These are phyloP conservation scores for Trichoderma polysporum DNA, from an alignment of 2,329 filamentous ascomycete species.

Conservation along the genomic window DNA sequence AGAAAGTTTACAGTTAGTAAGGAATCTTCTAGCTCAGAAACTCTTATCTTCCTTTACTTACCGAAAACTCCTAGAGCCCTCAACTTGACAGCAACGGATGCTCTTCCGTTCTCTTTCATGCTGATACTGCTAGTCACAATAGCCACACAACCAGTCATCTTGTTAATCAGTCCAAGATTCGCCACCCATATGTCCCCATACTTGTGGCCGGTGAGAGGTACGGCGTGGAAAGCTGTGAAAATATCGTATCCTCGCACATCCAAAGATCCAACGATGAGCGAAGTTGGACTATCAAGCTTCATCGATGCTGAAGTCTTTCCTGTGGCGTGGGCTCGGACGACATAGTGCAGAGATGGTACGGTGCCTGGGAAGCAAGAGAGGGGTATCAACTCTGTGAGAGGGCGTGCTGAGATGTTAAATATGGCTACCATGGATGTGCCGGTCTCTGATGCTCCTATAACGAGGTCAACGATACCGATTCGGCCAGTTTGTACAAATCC, in stretches of 20 bases:
- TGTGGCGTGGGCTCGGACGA: slow-evolving; percentile 70
- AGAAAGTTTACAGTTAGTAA: background rate
- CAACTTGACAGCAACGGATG: slow-evolving; percentile 66
- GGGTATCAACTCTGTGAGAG: slow-evolving; percentile 67
- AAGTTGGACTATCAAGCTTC: slow-evolving; percentile 41
- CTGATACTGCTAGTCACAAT: slow-evolving; percentile 63
- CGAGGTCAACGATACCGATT: background rate
- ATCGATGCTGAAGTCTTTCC: slow-evolving; percentile 60
- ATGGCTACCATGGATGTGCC: slow-evolving; percentile 77
- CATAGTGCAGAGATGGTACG: slow-evolving; percentile 56
- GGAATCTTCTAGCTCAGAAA: background rate
- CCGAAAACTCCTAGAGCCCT: slow-evolving; percentile 79
- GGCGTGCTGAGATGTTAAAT: slow-evolving; percentile 72
- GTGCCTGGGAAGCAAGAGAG: slow-evolving; percentile 74
- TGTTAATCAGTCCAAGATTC: slow-evolving; percentile 74
- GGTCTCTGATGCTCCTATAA: slow-evolving; percentile 51
- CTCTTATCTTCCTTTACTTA: slow-evolving; percentile 30
- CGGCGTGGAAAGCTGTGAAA: slow-evolving; percentile 69
- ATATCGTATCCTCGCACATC: slow-evolving; percentile 74
- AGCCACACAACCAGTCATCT: slow-evolving; percentile 87
- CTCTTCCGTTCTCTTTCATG: slow-evolving; percentile 53
- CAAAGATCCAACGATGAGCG: slow-evolving; percentile 63
- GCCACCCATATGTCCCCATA: slow-evolving; percentile 53
- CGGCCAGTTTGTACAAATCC: background rate
- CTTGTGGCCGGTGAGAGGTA: slow-evolving; percentile 49